Evolutionary conservation across 805 yeast species (phyloP), one percentile per base, ranked within the genome.

Genomic region (Priceomyces medius): DNA sequence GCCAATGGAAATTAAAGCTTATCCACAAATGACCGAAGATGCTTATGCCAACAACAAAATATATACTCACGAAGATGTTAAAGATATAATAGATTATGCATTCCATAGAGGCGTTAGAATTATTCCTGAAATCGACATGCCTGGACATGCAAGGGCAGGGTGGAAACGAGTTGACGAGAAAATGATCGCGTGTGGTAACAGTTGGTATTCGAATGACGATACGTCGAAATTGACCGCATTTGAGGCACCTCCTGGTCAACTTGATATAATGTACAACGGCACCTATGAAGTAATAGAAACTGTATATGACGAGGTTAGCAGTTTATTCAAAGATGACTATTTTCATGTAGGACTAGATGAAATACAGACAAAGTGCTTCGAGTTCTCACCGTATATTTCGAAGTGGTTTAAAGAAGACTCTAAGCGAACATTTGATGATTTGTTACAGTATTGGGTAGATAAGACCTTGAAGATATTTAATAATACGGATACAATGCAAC

Each of bases 301-400:
- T 14, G 64, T 70, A 6, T 68, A 58, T 46, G 41, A 58, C 9
- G 74, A 70, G 37, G 33, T 70, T 7, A 48, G 56, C 13, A 43
- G 37, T 2, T 40, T 66, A 12, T 70, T 69, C 47, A 34, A 47
- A 4, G 74, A 69, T 44, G 47, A 61, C 33, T 49, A 63, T n/a
- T 66, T 66, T 58, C 75, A 70, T 45, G 71, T 68, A 28, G 75
- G 75, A 4, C 58, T 53, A 27, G 74, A 70, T 44, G 75, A 70
- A 49, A 48, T 68, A 38, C 57, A 52, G 24, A 46, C 55, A 8
- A 45, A 43, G 4, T 69, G 75, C 49, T 68, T 63, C 53, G 61
- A 63, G 41, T 52, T 43, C 38, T 62, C 71, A 1, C 26, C 40
- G 5, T 21, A 38, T n/a, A 50, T 59, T 7, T 48, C 45, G 40